A percentile compares a stretch with the other conserved stretches of the same genome.
phyloP scores from a whole-genome alignment of 148 eudicot species.

The Pharnaceum exiguum region DNA sequence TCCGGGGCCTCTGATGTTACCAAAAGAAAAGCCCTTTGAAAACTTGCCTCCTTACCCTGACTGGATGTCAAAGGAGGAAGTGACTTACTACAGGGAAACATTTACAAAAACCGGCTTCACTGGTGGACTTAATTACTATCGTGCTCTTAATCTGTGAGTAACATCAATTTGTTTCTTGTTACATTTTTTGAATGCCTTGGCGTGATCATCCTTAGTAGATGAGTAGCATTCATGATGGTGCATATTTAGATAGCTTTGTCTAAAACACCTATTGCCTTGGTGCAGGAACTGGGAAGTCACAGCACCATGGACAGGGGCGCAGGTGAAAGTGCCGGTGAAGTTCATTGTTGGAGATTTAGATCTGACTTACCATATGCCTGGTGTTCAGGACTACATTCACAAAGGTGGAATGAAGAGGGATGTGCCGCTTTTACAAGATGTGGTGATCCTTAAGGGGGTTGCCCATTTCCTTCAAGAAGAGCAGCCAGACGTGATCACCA shows the following conservation, averaged over 20 bases:
- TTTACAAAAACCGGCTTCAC: conserved; percentile 47
- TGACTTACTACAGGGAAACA: conserved; percentile 35
- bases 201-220: neutral
- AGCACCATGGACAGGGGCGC: conserved; percentile 25
- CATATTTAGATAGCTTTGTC: neutral
- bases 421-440: conserved; percentile 27
- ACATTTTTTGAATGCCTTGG: neutral
- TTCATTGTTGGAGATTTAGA: conserved; percentile 28
- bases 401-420: conserved; percentile 31
- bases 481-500: conserved; percentile 16
- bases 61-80: conserved; percentile 55
- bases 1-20: conserved; percentile 40
- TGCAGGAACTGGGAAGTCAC: conserved; percentile 29
- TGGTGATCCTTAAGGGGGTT: conserved; percentile 26
- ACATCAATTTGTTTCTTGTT: neutral
- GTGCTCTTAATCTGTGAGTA: conserved; percentile 53
- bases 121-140: conserved; percentile 62
- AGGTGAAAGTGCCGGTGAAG: conserved; percentile 27
- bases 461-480: conserved; percentile 30
- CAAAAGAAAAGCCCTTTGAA: conserved; percentile 33
- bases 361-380: conserved; percentile 15
- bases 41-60: conserved; percentile 31
- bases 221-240: neutral
- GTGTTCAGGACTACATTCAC: conserved; percentile 25
- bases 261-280: neutral